Percentiles rank a stretch among this genome's conserved stretches.
These are phyloP conservation scores for Cardamine chenopodiifolia DNA, from an alignment of 345 rosid species.

Conservation along the genomic window DNA sequence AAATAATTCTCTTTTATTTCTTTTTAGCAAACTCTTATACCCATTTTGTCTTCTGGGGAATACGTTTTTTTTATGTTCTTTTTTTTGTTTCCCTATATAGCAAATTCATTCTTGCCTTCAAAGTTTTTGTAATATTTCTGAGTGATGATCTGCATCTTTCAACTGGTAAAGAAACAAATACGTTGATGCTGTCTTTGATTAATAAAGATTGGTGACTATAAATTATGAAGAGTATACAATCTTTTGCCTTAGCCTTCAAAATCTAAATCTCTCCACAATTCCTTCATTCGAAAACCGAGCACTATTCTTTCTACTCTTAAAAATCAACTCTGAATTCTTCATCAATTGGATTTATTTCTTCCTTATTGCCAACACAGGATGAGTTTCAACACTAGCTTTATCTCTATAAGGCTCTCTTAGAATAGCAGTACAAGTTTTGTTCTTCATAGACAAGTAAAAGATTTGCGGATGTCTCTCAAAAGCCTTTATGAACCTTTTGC, in stretches of 20 bases:
- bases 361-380: slow-evolving; percentile 66
- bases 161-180: slow-evolving; percentile 26
- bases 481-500: slow-evolving; percentile 75
- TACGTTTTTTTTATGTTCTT: neutral
- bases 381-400: slow-evolving; percentile 51
- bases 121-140: slow-evolving; percentile 28
- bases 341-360: slow-evolving; percentile 65
- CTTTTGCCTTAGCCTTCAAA: slow-evolving; percentile 39
- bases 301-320: slow-evolving; percentile 52
- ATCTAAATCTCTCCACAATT: slow-evolving; percentile 47
- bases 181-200: neutral
- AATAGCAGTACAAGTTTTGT: slow-evolving; percentile 72
- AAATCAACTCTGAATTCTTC: slow-evolving; percentile 54
- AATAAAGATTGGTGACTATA: slow-evolving; percentile 15
- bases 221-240: neutral
- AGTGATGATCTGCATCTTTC: slow-evolving; percentile 26
- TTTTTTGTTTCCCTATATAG: slow-evolving; percentile 20
- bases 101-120: slow-evolving; percentile 34
- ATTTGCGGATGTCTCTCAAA: slow-evolving; percentile 88
- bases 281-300: slow-evolving; percentile 25
- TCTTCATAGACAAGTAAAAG: slow-evolving; percentile 75
- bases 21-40: slow-evolving; percentile 19
- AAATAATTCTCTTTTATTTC: neutral
- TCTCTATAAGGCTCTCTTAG: slow-evolving; percentile 76
- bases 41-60: slow-evolving; percentile 44